phyloP scores from a whole-genome alignment of 257 asterid genomes.

The Leptodermis oblonga region DNA sequence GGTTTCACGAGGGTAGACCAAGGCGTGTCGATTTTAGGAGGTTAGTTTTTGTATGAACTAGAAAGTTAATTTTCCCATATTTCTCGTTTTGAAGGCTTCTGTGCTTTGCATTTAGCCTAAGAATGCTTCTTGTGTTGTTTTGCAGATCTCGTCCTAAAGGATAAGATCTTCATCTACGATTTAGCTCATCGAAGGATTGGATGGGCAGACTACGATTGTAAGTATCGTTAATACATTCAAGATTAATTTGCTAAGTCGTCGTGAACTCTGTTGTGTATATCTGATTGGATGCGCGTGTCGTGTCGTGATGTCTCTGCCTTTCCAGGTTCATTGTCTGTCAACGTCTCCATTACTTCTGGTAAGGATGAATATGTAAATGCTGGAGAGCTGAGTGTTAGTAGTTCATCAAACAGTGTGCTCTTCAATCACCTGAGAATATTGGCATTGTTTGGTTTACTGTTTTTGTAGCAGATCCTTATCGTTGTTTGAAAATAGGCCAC shows the following conservation, averaged over 20 bases:
- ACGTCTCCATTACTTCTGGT: constrained; percentile 70
- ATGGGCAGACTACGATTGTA: constrained; percentile 88
- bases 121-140: constrained; percentile 14
- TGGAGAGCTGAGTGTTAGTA: constrained; percentile 61
- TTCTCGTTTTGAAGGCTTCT: background rate
- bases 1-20: constrained; percentile 68
- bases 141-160: constrained; percentile 80
- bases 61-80: background rate
- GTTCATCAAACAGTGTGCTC: constrained; percentile 31
- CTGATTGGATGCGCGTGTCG: background rate
- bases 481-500: constrained; percentile 7
- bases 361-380: constrained; percentile 69
- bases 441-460: constrained; percentile 28
- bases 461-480: constrained; percentile 30
- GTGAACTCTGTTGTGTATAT: background rate
- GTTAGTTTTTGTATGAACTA: constrained; percentile 30
- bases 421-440: constrained; percentile 23
- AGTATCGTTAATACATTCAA: constrained; percentile 21
- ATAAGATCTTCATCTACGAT: constrained; percentile 80
- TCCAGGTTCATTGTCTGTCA: constrained; percentile 81
- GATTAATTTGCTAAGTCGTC: background rate
- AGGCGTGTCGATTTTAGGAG: constrained; percentile 83
- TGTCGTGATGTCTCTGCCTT: background rate
- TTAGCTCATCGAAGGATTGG: constrained; percentile 76
- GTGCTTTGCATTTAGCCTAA: background rate